phyloP scores from a whole-genome alignment of 2,329 filamentous ascomycete species.

The Epichloe sylvatica region DNA sequence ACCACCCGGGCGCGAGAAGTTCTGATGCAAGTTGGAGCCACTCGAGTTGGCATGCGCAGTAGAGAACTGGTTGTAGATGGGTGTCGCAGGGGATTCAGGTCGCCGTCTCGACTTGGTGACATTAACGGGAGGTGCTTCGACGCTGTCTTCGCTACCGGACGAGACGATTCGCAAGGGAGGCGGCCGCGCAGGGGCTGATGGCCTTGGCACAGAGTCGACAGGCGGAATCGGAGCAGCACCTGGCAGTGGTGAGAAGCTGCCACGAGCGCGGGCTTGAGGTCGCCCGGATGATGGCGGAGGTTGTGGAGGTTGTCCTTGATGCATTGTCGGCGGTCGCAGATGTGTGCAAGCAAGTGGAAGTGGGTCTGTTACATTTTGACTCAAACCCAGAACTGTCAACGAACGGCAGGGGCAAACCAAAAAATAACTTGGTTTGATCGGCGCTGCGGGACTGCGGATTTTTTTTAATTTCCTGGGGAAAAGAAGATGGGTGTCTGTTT shows the following conservation, averaged over 20 bases:
- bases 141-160: conserved; percentile 16
- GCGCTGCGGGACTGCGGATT: neutral
- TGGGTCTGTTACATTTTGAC: conserved; percentile 30
- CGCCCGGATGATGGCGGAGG: conserved; percentile 13
- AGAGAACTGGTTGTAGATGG: conserved; percentile 35
- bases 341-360: conserved; percentile 8
- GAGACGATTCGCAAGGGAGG: conserved; percentile 22
- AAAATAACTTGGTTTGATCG: neutral
- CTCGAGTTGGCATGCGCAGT: conserved; percentile 31
- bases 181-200: conserved; percentile 15
- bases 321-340: conserved; percentile 26
- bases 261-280: conserved; percentile 33
- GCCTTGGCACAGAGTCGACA: conserved; percentile 15
- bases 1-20: conserved; percentile 42
- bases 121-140: conserved; percentile 21
- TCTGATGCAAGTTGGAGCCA: conserved; percentile 32
- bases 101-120: conserved; percentile 32
- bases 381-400: neutral
- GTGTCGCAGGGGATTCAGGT: conserved; percentile 26
- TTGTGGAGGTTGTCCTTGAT: conserved; percentile 22
- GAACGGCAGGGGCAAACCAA: neutral
- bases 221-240: conserved; percentile 16
- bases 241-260: conserved; percentile 42
- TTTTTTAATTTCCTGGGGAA: neutral
- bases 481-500: neutral